phyloP scores from a whole-genome alignment of 106 monocot genomes.

The Xerophyta viscosa region DNA sequence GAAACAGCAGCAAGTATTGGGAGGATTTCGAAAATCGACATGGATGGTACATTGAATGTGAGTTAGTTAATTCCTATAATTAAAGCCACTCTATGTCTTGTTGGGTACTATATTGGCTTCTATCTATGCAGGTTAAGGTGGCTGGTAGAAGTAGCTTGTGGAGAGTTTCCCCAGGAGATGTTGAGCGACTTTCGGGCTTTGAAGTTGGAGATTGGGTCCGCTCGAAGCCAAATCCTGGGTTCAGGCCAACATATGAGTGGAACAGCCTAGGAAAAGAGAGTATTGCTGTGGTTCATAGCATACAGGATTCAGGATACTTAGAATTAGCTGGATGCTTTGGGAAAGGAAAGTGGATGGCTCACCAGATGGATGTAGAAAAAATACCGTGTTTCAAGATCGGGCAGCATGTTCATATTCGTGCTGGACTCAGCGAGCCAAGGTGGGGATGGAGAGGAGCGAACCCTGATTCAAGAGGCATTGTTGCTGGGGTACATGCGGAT shows the following conservation, averaged over 20 bases:
- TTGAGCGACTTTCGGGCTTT: constrained; percentile 85
- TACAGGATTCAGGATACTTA: constrained; percentile 89
- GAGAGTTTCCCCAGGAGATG: constrained; percentile 98
- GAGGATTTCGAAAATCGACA: constrained; percentile 70
- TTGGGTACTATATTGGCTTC: neutral
- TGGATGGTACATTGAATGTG: constrained; percentile 99
- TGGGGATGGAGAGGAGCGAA: constrained; percentile 95
- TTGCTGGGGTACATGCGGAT: constrained; percentile 80
- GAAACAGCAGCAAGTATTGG: constrained; percentile 92
- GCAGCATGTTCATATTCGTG: constrained; percentile 70
- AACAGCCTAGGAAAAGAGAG: constrained; percentile 82
- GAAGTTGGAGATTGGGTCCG: constrained; percentile 99
- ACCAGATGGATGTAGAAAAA: constrained; percentile 94
- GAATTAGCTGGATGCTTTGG: constrained; percentile 94
- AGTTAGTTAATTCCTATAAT: constrained; percentile 5
- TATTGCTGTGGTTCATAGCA: constrained; percentile 91
- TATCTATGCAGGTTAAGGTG: constrained; percentile 66
- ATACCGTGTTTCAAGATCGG: constrained; percentile 65
- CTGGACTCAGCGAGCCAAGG: constrained; percentile 74
- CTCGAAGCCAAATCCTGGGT: constrained; percentile 53
- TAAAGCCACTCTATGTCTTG: neutral
- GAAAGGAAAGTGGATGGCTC: constrained; percentile 80
- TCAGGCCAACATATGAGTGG: constrained; percentile 90
- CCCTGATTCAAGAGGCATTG: constrained; percentile 76
- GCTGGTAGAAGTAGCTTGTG: constrained; percentile 79